Percentiles rank a stretch among this genome's conserved stretches.
These are phyloP conservation scores for Phylloporus rhodoxanthus DNA, from an alignment of 768 basidiomycete species.

Conservation along the genomic window DNA sequence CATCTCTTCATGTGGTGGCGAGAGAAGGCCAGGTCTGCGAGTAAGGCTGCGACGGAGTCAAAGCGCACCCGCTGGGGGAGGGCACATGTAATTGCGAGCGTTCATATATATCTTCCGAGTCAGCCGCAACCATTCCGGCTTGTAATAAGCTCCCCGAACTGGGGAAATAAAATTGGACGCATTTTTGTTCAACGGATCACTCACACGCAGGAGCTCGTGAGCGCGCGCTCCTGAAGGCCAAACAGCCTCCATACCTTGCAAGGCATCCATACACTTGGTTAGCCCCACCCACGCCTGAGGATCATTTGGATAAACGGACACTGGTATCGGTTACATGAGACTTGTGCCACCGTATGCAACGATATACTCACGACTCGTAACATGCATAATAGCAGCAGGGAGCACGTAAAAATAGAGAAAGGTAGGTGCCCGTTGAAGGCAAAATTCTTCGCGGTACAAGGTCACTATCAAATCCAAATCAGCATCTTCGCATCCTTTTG, in stretches of 20 bases:
- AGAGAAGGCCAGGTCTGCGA: slow-evolving; percentile 26
- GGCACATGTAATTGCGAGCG: slow-evolving; percentile 18
- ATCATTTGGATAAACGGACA: slow-evolving; percentile 58
- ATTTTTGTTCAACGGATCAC: slow-evolving; percentile 35
- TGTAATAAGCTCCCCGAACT: slow-evolving; percentile 9
- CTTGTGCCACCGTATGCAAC: neutral
- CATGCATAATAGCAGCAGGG: slow-evolving; percentile 75
- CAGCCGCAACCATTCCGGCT: slow-evolving; percentile 24
- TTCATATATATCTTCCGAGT: slow-evolving; percentile 32
- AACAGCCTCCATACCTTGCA: slow-evolving; percentile 57
- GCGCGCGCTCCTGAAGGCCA: slow-evolving; percentile 79
- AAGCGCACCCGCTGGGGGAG: neutral
- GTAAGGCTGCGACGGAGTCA: slow-evolving; percentile 17
- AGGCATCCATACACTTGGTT: slow-evolving; percentile 58
- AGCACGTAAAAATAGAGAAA: slow-evolving; percentile 78
- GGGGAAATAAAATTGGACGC: neutral
- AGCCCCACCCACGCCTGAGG: slow-evolving; percentile 65
- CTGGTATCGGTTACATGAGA: slow-evolving; percentile 31
- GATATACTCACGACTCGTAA: slow-evolving; percentile 53
- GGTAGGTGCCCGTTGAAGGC: slow-evolving; percentile 54
- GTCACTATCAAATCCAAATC: slow-evolving; percentile 34
- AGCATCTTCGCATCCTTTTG: neutral
- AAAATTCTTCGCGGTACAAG: slow-evolving; percentile 58
- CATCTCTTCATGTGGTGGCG: too few relatives aligned
- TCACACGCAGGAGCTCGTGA: slow-evolving; percentile 62